phyloP scores from a whole-genome alignment of 73 alveolate species.

The Symbiodinium natans region DNA sequence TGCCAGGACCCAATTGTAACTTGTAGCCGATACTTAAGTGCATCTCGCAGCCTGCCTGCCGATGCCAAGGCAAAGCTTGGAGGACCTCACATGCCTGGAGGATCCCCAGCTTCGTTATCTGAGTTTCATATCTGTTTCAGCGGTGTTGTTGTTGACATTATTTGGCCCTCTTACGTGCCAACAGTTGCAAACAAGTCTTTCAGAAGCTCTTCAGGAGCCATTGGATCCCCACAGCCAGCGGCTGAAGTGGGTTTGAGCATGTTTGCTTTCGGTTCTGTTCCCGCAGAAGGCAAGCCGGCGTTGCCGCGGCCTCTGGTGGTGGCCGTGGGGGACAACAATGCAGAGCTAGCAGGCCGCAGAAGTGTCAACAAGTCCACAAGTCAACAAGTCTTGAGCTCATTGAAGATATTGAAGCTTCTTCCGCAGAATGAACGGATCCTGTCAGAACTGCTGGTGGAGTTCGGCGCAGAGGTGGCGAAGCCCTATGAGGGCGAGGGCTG shows the following conservation, averaged over 20 bases:
- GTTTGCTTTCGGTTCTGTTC: no score
- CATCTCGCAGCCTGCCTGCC: not conserved
- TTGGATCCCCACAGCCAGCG: not conserved
- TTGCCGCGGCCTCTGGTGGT: conserved; percentile 33
- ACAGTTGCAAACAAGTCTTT: no score
- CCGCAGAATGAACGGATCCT: no score
- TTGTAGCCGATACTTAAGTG: not conserved
- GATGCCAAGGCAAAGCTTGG: not conserved
- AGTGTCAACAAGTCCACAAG: not conserved
- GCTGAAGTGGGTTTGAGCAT: no score
- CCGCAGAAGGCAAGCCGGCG: not conserved
- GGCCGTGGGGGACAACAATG: conserved; percentile 55
- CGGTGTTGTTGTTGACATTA: no score
- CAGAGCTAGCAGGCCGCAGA: conserved; percentile 44
- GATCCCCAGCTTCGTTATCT: no score
- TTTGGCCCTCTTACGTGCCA: no score
- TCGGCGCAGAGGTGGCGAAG: conserved; percentile 8
- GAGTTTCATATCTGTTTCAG: no score
- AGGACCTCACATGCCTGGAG: conserved; percentile 31
- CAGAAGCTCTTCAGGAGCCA: not conserved
- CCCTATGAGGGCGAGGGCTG: conserved; percentile 16
- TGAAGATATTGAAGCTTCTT: no score
- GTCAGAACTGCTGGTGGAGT: conserved; percentile 30
- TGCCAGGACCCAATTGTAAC: not conserved
- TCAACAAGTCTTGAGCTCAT: not conserved